Conservation (phyloP, 345 rosid genomes). For the Durio zibethinus region DNA sequence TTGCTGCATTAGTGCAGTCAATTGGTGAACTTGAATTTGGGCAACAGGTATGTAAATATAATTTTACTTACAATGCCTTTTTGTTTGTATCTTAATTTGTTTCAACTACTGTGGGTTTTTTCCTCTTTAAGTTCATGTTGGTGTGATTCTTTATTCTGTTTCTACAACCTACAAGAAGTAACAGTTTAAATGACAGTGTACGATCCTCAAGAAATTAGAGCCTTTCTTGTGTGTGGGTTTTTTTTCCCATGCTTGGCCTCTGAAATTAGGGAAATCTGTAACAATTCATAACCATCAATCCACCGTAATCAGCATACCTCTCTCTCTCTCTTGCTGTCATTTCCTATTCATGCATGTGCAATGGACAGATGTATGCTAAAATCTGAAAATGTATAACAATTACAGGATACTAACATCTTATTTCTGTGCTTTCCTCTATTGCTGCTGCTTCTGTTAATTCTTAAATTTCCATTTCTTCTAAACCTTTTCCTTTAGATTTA, state of each 20-base stretch:
- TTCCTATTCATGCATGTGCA: not conserved
- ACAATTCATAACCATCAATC: not conserved
- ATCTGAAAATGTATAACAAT: not conserved
- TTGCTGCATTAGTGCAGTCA: constrained; percentile 84
- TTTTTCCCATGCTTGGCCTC: not conserved
- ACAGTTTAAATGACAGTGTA: not conserved
- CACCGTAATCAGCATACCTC: not conserved
- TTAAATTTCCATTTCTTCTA: not conserved
- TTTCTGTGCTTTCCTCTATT: not conserved
- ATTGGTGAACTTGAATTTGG: constrained; percentile 92
- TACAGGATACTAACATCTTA: not conserved
- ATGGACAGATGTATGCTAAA: not conserved
- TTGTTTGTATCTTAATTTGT: not conserved
- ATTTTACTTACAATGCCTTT: not conserved
- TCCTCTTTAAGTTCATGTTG: not conserved
- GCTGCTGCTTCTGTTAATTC: not conserved
- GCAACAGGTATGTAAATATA: constrained; percentile 60
- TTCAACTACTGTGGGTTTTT: not conserved
- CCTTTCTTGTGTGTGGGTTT: not conserved
- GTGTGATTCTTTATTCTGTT: not conserved
- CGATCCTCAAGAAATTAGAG: not conserved
- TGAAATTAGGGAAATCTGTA: not conserved
- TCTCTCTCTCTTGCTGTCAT: not conserved
- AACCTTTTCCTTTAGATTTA: not conserved
- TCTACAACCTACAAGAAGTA: not conserved